Base-by-base conservation (phyloP, 805 yeast species). In the Cyberlindnera petersonii region DNA sequence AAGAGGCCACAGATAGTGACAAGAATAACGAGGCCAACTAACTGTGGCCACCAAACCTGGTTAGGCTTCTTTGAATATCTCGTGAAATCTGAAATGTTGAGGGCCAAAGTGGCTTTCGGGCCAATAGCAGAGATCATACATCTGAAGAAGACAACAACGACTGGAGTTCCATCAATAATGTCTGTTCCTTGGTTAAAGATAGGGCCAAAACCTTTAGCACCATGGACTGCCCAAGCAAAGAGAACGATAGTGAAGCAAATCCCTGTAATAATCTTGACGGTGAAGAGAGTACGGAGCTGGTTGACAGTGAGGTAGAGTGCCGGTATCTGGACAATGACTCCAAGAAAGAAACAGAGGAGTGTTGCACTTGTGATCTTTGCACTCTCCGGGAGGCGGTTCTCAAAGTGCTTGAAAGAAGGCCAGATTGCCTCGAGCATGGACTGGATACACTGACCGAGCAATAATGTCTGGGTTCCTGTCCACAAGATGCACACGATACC, bases 381-480 rank as follows among this genome's bases (percentile, higher is more conserved):
- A 26, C 41, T 33, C 17, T 37, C 46, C 5, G 54, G 48, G 5
- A 49, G 20, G 17, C 35, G 47, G 30, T 83, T 72, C 10, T 60
- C 59, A 54, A 63, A 59, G 30, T 54, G 50, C 1, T 55, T 47
- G 35, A 60, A 37, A 68, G 82, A 67, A 74, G 56, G 53, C 52
- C 56, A 85, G 31, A 84, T 74, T 3, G 88, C 68, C 39, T 72
- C 60, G 38, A 85, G 64, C 86, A 83, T 81, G 26, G 80, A 65
- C 48, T 75, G 70, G 17, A 85, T 74, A 65, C 87, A 79, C 47
- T 81, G 77, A 14, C 88, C 93, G 35, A 87, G 85, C 36, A 83
- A 73, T 60, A 80, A 75, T 13, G 80, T 66, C 53, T 83, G 91
- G 15, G 82, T 85, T 37, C 86, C 79, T 52, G 79, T 82, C 93